These are phyloP conservation scores for Paecilomyces variotii DNA, from an alignment of 2,329 filamentous ascomycete genomes.

Conservation along the genomic window DNA sequence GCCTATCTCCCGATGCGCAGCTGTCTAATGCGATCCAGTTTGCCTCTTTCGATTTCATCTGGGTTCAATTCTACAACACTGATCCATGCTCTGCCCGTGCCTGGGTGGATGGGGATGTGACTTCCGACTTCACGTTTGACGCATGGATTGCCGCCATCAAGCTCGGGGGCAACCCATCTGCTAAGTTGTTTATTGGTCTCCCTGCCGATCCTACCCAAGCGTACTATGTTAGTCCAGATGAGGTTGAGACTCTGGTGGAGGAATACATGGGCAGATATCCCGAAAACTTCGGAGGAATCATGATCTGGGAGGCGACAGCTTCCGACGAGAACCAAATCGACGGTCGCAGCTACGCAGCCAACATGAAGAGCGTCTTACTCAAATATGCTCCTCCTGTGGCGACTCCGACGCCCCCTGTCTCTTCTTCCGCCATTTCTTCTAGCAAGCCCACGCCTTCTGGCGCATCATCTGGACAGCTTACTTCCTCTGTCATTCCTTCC, in stretches of 20 bases:
- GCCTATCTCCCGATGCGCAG: slow-evolving; percentile 40
- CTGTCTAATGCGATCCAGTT: slow-evolving; percentile 38
- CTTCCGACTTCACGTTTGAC: slow-evolving; percentile 38
- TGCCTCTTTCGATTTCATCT: slow-evolving; percentile 45
- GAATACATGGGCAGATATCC: slow-evolving; percentile 33
- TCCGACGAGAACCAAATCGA: slow-evolving; percentile 11
- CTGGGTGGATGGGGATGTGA: slow-evolving; percentile 25
- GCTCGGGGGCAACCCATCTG: slow-evolving; percentile 29
- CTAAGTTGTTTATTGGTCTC: slow-evolving; percentile 50
- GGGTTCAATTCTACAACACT: slow-evolving; percentile 52
- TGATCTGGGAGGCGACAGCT: slow-evolving; percentile 45
- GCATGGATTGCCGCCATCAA: slow-evolving; percentile 37
- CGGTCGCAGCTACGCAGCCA: slow-evolving; percentile 9
- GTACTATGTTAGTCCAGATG: slow-evolving; percentile 41
- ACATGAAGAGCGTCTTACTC: slow-evolving; percentile 10
- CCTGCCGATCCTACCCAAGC: slow-evolving; percentile 27
- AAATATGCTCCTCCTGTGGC: slow-evolving; percentile 10
- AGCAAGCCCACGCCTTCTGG: background rate
- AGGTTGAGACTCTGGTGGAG: slow-evolving; percentile 40
- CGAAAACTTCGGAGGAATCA: slow-evolving; percentile 48
- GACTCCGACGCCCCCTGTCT: slow-evolving; percentile 1
- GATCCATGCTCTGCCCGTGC: slow-evolving; percentile 41
- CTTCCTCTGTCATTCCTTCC: background rate
- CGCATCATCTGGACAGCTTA: background rate
- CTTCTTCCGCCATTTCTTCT: background rate